Conservation (phyloP, 78 protist genomes). For the Planoprotostelium fungivorum region DNA sequence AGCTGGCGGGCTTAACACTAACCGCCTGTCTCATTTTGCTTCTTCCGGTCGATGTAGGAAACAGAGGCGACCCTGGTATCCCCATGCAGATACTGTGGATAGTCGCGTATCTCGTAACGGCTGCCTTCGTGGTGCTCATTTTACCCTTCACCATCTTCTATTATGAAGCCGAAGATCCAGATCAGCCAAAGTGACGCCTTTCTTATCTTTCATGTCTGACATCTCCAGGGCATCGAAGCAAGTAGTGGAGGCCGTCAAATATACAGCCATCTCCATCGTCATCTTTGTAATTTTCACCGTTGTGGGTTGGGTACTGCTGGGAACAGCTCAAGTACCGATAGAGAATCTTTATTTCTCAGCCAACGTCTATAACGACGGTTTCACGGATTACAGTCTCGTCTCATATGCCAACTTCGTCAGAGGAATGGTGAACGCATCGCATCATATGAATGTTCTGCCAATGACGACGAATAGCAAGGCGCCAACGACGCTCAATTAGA, state of each 20-base stretch:
- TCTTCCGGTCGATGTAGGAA: constrained; percentile 71
- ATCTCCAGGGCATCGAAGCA: constrained; percentile 3
- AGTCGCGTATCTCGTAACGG: constrained; percentile 29
- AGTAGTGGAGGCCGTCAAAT: constrained; percentile 46
- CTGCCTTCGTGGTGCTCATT: constrained; percentile 48
- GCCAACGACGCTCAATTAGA: background rate
- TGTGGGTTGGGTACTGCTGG: constrained; percentile 23
- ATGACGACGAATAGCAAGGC: too few relatives aligned
- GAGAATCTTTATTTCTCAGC: background rate
- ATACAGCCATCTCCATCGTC: constrained; percentile 25
- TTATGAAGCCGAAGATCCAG: constrained; percentile 85
- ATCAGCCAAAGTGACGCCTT: constrained; percentile 9
- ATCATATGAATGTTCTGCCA: too few relatives aligned
- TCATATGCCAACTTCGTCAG: background rate
- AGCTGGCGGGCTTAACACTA: constrained; percentile 51
- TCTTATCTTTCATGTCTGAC: background rate
- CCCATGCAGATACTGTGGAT: constrained; percentile 53
- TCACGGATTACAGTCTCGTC: too few relatives aligned
- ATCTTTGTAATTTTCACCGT: constrained; percentile 16
- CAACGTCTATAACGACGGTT: background rate
- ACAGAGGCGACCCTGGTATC: constrained; percentile 37
- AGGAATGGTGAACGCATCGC: background rate
- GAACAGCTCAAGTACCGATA: constrained; percentile 33
- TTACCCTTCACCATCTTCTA: constrained; percentile 80
- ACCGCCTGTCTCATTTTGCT: constrained; percentile 31